phyloP scores from a whole-genome alignment of 2,329 filamentous ascomycete genomes.

The Hymenoscyphus albidus region DNA sequence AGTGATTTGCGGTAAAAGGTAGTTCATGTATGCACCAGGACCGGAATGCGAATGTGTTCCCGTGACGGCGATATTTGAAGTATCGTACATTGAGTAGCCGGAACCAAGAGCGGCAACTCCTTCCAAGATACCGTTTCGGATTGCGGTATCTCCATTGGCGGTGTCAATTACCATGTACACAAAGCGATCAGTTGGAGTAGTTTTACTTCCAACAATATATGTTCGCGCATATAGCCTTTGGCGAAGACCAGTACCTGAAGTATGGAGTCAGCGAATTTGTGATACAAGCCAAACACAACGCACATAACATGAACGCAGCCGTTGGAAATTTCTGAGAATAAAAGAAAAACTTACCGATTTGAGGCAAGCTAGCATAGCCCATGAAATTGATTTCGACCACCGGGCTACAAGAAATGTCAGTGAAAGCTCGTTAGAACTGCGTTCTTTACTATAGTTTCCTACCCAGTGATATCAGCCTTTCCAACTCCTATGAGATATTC shows the following conservation, averaged over 20 bases:
- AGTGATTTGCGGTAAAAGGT: conserved; percentile 85
- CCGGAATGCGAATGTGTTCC: conserved; percentile 80
- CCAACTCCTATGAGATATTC: conserved; percentile 63
- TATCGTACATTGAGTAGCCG: conserved; percentile 70
- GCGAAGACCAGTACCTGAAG: conserved; percentile 66
- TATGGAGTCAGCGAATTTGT: background rate
- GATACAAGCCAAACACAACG: background rate
- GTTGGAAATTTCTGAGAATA: background rate
- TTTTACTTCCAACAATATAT: conserved; percentile 74
- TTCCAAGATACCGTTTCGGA: conserved; percentile 80
- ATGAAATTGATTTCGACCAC: conserved; percentile 91
- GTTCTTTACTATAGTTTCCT: background rate
- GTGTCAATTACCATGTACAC: conserved; percentile 85
- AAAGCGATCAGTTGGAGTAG: conserved; percentile 66
- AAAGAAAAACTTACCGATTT: conserved; percentile 49
- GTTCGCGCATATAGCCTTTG: conserved; percentile 87
- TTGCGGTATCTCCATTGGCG: conserved; percentile 80
- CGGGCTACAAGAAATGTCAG: conserved; percentile 41
- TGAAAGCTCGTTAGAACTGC: background rate
- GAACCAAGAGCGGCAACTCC: conserved; percentile 64
- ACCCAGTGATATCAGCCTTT: conserved; percentile 68
- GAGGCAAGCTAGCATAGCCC: conserved; percentile 80
- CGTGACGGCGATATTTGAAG: conserved; percentile 80
- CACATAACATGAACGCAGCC: background rate
- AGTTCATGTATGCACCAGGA: conserved; percentile 89